Base-by-base conservation (phyloP, 768 basidiomycete species). In the Hygrophoropsis aurantiaca region DNA sequence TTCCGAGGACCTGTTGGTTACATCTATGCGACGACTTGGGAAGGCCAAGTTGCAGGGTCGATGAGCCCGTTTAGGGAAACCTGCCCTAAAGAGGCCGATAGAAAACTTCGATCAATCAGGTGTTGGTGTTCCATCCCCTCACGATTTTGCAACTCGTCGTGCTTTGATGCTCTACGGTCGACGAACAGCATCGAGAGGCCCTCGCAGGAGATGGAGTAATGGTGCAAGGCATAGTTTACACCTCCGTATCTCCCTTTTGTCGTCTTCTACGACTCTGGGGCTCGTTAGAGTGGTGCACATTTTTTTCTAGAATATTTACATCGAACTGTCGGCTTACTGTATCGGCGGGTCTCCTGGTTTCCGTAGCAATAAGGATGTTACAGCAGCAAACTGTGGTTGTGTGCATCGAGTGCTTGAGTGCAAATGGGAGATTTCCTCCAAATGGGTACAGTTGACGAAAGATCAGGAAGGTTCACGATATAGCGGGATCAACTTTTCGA, bases 171-270 rank as follows among this genome's bases (percentile, higher is more conserved):
- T 45, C 45, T 50, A 72, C 67, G 59, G 64, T 61, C 68, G 71
- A 67, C 58, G 69, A 58, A 59, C 63, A 71, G 70, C 61, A 61
- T 69, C 63, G 73, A 45, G 73, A 68, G 86, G 85, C 57, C 75
- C 84, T 87, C 86, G 85, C 87, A 87, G 87, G 84, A 89, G 85
- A 89, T 86, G 82, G 82, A 89, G 60, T 85, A 84, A 82, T 81
- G 84, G 87, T 78, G 87, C 87, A 85, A 62, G 82, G 86, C 86
- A 87, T 88, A 86, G 78, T 76, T 72, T 82, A 80, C 78, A 81
- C 86, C 85, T 82, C 85, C 82, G 87, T 90, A 90, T 90, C 87
- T 85, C 82, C 86, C 82, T 77, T 64, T 72, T 68, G 74, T 74
- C 74, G 65, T 48, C 64, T 54, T 57, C 57, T 57, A 80, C 79